Percentiles rank a stretch among this genome's conserved stretches.
phyloP scores from a whole-genome alignment of 1,284 basidiomycete species.

The Rhodotorula sp. region DNA sequence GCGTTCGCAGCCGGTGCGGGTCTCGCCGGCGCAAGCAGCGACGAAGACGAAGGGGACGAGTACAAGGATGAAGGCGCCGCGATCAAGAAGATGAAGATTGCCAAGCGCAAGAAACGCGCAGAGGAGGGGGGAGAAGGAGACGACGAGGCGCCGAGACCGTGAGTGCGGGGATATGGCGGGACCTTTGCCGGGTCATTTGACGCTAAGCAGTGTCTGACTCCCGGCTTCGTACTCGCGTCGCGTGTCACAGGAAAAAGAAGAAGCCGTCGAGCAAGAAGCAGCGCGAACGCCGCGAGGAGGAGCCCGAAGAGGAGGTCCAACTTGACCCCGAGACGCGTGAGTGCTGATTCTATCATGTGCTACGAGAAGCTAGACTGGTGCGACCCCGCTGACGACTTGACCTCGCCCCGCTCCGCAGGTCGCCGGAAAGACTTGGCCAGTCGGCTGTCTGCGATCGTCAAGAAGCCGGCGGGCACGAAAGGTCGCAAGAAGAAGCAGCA shows the following conservation, averaged over 20 bases:
- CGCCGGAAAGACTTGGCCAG: slow-evolving; percentile 32
- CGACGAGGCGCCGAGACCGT: slow-evolving; percentile 61
- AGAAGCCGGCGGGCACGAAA: slow-evolving; percentile 25
- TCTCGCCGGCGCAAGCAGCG: not conserved
- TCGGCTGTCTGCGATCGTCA: slow-evolving; percentile 26
- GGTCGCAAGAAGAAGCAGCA: slow-evolving; percentile 34
- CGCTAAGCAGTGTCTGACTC: too few species aligned
- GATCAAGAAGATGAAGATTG: slow-evolving; percentile 48
- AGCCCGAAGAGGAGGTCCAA: slow-evolving; percentile 62
- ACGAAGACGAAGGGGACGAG: slow-evolving; percentile 29
- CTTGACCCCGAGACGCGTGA: slow-evolving; percentile 51
- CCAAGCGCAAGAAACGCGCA: slow-evolving; percentile 55
- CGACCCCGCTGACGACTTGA: not conserved
- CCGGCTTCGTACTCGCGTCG: slow-evolving; percentile 32
- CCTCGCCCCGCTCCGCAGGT: slow-evolving; percentile 11
- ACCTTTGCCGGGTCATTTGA: too few species aligned
- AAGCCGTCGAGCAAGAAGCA: slow-evolving; percentile 56
- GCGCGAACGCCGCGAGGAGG: slow-evolving; percentile 9
- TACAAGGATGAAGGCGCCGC: slow-evolving; percentile 15
- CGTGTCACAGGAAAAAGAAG: slow-evolving; percentile 61
- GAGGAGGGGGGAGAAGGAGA: slow-evolving; percentile 53
- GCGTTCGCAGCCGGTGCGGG: not conserved
- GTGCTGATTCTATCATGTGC: slow-evolving; percentile 47
- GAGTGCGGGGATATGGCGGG: slow-evolving; percentile 44
- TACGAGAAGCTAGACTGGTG: too few species aligned